These are phyloP conservation scores for Lichina pygmaea DNA, from an alignment of 495 filamentous ascomycete species.

Conservation along the genomic window DNA sequence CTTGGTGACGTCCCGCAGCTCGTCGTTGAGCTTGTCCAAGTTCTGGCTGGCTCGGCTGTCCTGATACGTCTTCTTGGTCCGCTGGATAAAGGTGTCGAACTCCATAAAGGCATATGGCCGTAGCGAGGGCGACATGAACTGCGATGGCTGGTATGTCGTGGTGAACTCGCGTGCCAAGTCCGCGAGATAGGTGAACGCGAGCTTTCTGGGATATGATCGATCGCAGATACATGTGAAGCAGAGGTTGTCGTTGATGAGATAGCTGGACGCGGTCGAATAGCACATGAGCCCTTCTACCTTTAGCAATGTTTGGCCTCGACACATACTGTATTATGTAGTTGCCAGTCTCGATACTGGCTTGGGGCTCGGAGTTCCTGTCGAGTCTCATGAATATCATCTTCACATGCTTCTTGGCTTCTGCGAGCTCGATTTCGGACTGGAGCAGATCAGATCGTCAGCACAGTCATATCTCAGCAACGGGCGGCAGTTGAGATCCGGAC, in stretches of 20 bases:
- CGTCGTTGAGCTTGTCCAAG: conserved; percentile 73
- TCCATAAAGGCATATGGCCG: conserved; percentile 91
- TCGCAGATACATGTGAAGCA: conserved; percentile 88
- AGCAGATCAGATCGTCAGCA: not conserved
- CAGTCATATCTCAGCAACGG: not conserved
- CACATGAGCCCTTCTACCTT: not conserved
- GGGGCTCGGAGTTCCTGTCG: conserved; percentile 62
- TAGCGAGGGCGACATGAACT: conserved; percentile 45
- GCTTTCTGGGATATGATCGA: conserved; percentile 81
- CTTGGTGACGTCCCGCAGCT: conserved; percentile 89
- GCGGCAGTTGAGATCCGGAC: conserved; percentile 10
- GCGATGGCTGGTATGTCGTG: conserved; percentile 45
- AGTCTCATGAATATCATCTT: conserved; percentile 74
- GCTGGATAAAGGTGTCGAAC: conserved; percentile 89
- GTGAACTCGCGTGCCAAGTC: conserved; percentile 81
- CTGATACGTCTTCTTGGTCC: conserved; percentile 84
- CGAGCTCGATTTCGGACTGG: conserved; percentile 45
- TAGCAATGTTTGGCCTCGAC: not conserved
- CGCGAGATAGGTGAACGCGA: conserved; percentile 93
- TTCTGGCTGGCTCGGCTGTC: conserved; percentile 71
- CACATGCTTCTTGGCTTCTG: conserved; percentile 70
- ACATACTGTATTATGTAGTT: conserved; percentile 63
- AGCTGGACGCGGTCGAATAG: conserved; percentile 22
- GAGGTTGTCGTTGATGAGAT: conserved; percentile 55
- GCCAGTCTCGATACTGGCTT: conserved; percentile 75